Percentiles rank a stretch among this genome's conserved stretches.
Evolutionary conservation across 164 flowering plant genomes (phyloP).

Genomic region (Sextonia rubra): DNA sequence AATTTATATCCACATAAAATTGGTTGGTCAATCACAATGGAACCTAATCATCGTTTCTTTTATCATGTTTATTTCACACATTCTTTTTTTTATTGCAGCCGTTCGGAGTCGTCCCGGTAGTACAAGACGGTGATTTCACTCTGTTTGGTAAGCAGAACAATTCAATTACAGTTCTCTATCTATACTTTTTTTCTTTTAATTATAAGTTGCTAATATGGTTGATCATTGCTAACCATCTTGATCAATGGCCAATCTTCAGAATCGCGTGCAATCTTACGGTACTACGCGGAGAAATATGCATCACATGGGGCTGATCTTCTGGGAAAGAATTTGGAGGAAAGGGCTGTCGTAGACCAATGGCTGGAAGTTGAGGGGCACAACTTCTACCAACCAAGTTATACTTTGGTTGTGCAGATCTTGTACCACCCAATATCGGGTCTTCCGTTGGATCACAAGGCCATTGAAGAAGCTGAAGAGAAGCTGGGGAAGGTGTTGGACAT

Average conservation of each 20-base stretch:
- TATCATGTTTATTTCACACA: no score
- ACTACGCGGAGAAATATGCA: slow-evolving; percentile 42
- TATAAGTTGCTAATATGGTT: background rate
- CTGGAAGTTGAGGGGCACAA: slow-evolving; percentile 42
- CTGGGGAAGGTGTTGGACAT: slow-evolving; percentile 41
- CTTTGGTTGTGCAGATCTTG: slow-evolving; percentile 25
- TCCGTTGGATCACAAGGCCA: slow-evolving; percentile 17
- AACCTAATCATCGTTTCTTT: no score
- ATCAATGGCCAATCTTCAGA: slow-evolving; percentile 18
- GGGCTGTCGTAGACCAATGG: slow-evolving; percentile 41
- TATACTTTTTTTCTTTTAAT: no score
- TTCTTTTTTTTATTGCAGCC: slow-evolving; percentile 1
- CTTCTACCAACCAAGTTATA: slow-evolving; percentile 28
- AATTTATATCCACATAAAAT: no score
- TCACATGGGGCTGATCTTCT: slow-evolving; percentile 36
- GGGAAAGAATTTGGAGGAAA: slow-evolving; percentile 37
- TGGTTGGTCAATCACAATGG: no score
- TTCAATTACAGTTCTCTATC: background rate
- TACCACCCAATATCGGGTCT: slow-evolving; percentile 21
- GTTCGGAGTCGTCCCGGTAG: slow-evolving; percentile 20
- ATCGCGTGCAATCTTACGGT: slow-evolving; percentile 42
- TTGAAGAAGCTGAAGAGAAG: slow-evolving; percentile 37
- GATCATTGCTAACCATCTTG: background rate
- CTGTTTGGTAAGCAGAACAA: slow-evolving; percentile 12
- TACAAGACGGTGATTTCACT: slow-evolving; percentile 19